Evolutionary conservation across 257 asterid species (phyloP).

Genomic region (Fraxinus pennsylvanica): DNA sequence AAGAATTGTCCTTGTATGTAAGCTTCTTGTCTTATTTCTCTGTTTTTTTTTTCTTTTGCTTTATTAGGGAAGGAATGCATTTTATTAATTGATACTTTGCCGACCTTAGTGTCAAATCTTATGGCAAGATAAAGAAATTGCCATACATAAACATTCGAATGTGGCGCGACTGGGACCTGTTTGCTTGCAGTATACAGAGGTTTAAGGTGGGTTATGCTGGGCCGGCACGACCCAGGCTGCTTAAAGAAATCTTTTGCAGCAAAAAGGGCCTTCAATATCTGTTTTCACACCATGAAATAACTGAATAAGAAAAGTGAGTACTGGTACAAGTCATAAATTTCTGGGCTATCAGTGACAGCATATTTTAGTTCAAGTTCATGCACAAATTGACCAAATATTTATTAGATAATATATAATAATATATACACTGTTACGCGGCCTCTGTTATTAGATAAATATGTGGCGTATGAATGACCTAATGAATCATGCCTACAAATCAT

Average conservation of each 20-base stretch:
- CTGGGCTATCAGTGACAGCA: constrained; percentile 1
- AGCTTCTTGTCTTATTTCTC: not conserved
- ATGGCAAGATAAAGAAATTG: not conserved
- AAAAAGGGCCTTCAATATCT: not conserved
- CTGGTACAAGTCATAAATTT: not conserved
- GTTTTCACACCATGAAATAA: not conserved
- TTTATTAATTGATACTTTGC: not conserved
- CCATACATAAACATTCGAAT: not conserved
- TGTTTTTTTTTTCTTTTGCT: not conserved
- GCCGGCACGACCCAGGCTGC: not conserved
- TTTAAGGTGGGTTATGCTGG: not conserved
- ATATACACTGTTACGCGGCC: not conserved
- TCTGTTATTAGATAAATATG: not conserved
- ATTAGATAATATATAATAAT: not conserved
- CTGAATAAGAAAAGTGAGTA: not conserved
- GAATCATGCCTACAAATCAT: not conserved
- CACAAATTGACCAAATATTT: constrained; percentile 14
- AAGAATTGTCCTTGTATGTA: not conserved
- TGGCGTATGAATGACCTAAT: not conserved
- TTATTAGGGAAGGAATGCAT: not conserved
- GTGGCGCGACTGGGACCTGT: not conserved
- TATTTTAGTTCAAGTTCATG: not conserved
- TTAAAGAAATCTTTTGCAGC: not conserved
- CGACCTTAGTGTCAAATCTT: not conserved
- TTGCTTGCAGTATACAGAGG: not conserved